phyloP scores from a whole-genome alignment of 2,329 filamentous ascomycete species.

The Diplodia intermedia region DNA sequence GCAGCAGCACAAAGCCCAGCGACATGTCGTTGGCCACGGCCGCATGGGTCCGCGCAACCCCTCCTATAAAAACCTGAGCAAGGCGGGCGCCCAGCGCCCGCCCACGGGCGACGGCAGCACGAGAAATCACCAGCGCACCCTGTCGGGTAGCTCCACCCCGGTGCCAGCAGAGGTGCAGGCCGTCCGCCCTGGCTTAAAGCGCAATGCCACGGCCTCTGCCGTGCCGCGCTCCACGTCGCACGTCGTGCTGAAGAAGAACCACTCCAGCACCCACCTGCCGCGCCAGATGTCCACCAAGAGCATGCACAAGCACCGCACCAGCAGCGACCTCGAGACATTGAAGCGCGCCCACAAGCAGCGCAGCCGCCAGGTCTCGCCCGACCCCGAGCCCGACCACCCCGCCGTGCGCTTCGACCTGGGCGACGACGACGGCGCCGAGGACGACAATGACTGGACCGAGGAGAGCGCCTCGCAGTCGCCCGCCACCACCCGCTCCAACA shows the following conservation, averaged over 20 bases:
- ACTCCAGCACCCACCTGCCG: constrained; percentile 55
- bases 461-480: constrained; percentile 53
- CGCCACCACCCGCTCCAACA: constrained; percentile 50
- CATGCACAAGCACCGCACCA: constrained; percentile 43
- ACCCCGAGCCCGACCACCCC: constrained; percentile 42
- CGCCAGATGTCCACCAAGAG: constrained; percentile 51
- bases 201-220: constrained; percentile 51
- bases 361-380: constrained; percentile 38
- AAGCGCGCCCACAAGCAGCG: constrained; percentile 44
- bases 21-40: constrained; percentile 50
- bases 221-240: constrained; percentile 47
- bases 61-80: constrained; percentile 53
- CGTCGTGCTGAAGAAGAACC: constrained; percentile 49
- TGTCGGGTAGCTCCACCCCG: constrained; percentile 44
- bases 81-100: constrained; percentile 46
- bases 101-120: constrained; percentile 39
- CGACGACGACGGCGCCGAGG: constrained; percentile 42
- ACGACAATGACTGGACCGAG: constrained; percentile 51
- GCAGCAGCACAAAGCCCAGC: constrained; percentile 46
- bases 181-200: constrained; percentile 51
- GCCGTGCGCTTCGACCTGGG: constrained; percentile 52
- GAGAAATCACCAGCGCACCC: constrained; percentile 48
- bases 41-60: constrained; percentile 49
- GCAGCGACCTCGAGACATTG: constrained; percentile 35
- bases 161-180: constrained; percentile 40